A percentile compares a stretch with the other conserved stretches of the same genome.
phyloP scores from a whole-genome alignment of 352 stramenopile species.

The Phytophthora nicotianae region DNA sequence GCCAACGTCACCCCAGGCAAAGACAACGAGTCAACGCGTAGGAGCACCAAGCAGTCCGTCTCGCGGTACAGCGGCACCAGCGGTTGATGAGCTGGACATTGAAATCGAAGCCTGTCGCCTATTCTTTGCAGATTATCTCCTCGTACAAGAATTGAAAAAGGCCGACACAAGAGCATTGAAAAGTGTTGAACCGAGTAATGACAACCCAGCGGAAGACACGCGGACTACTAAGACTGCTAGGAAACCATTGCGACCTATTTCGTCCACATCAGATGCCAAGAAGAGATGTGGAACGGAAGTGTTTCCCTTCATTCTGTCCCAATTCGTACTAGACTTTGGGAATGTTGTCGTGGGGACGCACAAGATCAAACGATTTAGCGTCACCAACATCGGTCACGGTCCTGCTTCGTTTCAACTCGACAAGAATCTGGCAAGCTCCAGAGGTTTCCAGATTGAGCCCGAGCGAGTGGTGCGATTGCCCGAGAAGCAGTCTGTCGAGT shows the following conservation, averaged over 20 bases:
- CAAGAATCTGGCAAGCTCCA: slow-evolving; percentile 87
- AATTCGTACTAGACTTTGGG: slow-evolving; percentile 94
- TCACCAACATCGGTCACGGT: slow-evolving; percentile 91
- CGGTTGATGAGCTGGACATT: slow-evolving; percentile 75
- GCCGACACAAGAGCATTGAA: slow-evolving; percentile 23
- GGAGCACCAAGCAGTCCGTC: slow-evolving; percentile 27
- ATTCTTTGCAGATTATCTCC: slow-evolving; percentile 88
- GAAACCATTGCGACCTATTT: slow-evolving; percentile 10
- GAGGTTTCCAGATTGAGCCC: slow-evolving; percentile 93
- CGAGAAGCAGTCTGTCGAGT: slow-evolving; percentile 89
- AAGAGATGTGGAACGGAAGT: slow-evolving; percentile 41
- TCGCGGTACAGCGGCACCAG: slow-evolving; percentile 20
- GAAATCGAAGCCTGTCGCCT: slow-evolving; percentile 86
- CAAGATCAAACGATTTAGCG: slow-evolving; percentile 91
- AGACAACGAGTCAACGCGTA: slow-evolving; percentile 21
- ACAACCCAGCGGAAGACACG: slow-evolving; percentile 16
- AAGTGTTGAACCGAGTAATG: slow-evolving; percentile 9
- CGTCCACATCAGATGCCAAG: slow-evolving; percentile 22
- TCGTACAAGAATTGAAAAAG: slow-evolving; percentile 53
- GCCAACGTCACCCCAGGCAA: slow-evolving; percentile 30
- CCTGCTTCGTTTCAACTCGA: slow-evolving; percentile 91
- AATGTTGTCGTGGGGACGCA: slow-evolving; percentile 93
- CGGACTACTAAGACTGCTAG: slow-evolving; percentile 3
- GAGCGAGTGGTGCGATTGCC: slow-evolving; percentile 93
- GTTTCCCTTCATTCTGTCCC: slow-evolving; percentile 84